Conservation (phyloP, 805 yeast species). For the Starmerella cellae region DNA sequence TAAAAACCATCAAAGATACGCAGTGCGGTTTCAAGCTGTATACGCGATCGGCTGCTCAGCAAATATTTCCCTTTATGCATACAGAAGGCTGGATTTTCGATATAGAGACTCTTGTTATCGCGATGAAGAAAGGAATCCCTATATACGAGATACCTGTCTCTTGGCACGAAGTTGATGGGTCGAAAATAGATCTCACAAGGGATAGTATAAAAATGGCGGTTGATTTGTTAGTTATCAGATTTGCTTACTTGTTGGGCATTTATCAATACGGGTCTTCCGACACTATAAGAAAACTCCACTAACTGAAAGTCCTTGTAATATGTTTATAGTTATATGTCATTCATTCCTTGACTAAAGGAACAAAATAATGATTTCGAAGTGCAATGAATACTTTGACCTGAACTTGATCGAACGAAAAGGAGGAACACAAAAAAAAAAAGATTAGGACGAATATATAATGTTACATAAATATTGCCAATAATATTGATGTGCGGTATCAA, state of each 20-base stretch:
- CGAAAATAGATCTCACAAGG: conserved; percentile 81
- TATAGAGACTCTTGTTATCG: conserved; percentile 78
- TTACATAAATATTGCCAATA: no score
- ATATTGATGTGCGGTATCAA: no score
- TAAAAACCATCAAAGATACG: conserved; percentile 75
- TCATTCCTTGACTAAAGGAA: background rate
- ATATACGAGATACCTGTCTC: conserved; percentile 72
- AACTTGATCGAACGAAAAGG: no score
- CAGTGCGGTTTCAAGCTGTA: conserved; percentile 96
- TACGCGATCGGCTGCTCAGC: conserved; percentile 49
- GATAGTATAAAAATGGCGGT: conserved; percentile 89
- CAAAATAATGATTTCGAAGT: background rate
- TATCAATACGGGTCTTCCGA: conserved; percentile 31
- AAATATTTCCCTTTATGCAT: conserved; percentile 79
- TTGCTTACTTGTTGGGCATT: conserved; percentile 77
- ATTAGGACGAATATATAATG: no score
- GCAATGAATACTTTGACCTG: background rate
- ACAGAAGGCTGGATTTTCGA: conserved; percentile 98
- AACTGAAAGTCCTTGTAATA: no score
- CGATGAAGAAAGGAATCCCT: conserved; percentile 51
- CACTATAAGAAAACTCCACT: background rate
- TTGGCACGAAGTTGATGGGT: conserved; percentile 96
- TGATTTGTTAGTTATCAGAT: conserved; percentile 77
- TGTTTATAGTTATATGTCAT: background rate
- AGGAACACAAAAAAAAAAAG: no score